Percentiles rank a stretch among this genome's conserved stretches.
These are phyloP conservation scores for Trametes polyzona DNA, from an alignment of 1,284 basidiomycete species.

Conservation along the genomic window DNA sequence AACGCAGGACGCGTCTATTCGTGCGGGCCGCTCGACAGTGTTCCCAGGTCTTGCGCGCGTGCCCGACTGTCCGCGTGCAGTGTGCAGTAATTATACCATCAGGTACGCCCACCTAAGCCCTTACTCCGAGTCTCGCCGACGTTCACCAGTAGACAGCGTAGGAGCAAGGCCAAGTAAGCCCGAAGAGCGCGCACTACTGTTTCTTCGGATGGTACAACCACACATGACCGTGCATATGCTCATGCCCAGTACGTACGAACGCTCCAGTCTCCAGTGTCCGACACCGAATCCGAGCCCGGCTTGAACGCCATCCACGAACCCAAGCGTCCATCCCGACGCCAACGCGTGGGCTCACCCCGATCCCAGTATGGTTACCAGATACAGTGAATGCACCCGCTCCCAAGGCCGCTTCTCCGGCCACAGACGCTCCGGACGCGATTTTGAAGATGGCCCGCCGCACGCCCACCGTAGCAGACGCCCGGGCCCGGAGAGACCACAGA, in stretches of 20 bases:
- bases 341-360: background rate
- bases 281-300: background rate
- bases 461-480: too few species aligned
- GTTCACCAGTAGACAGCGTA: background rate
- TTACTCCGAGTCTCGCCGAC: background rate
- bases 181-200: too few species aligned
- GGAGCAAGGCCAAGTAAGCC: too few species aligned
- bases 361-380: background rate
- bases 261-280: too few species aligned
- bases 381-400: background rate
- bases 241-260: background rate
- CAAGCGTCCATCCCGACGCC: background rate
- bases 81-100: background rate
- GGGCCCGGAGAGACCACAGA: conserved; percentile 6
- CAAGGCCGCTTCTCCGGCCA: background rate
- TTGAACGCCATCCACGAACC: background rate
- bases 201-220: background rate
- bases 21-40: background rate
- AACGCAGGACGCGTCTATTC: background rate
- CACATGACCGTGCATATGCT: background rate
- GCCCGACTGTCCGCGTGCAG: background rate
- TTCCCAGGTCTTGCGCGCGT: conserved; percentile 2
- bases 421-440: background rate
- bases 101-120: background rate
- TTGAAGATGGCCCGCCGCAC: conserved; percentile 20